Evolutionary conservation across 2,329 filamentous ascomycete genomes (phyloP).

Genomic region (Diplodia seriata): DNA sequence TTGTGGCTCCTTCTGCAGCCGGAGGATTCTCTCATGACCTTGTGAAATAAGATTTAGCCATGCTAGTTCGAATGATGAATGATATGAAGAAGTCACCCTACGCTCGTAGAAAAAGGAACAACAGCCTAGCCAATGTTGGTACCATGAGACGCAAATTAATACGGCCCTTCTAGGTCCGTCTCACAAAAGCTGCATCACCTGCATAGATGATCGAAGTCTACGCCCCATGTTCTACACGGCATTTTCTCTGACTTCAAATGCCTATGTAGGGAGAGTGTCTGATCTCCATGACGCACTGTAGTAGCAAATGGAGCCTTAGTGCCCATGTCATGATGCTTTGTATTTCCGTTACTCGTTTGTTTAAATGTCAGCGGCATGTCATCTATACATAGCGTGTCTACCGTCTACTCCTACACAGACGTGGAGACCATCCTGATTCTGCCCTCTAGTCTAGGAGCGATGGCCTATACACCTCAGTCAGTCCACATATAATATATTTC

Average conservation of each 20-base stretch:
- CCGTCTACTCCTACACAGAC: conserved; percentile 3
- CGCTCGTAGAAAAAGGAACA: not conserved
- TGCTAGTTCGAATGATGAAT: not conserved
- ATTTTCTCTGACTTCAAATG: no score
- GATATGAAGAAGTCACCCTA: not conserved
- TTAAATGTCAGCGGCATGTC: not conserved
- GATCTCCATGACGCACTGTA: no score
- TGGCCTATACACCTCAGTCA: conserved; percentile 56
- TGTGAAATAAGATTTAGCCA: not conserved
- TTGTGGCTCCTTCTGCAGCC: not conserved
- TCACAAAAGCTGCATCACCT: no score
- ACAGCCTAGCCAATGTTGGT: not conserved
- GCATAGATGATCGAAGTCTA: no score
- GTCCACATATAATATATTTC: not conserved
- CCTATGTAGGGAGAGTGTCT: no score
- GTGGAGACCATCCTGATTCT: conserved; percentile 61
- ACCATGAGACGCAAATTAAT: no score
- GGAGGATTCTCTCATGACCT: no score
- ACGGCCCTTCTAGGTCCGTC: no score
- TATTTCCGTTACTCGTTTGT: conserved; percentile 9
- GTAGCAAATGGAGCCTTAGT: not conserved
- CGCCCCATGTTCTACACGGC: no score
- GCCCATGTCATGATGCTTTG: not conserved
- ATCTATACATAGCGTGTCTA: conserved; percentile 14
- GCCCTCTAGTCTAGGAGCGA: conserved; percentile 78